These are phyloP conservation scores for Wallacemonas rigidus DNA, from an alignment of 208 protist genomes.

Conservation along the genomic window DNA sequence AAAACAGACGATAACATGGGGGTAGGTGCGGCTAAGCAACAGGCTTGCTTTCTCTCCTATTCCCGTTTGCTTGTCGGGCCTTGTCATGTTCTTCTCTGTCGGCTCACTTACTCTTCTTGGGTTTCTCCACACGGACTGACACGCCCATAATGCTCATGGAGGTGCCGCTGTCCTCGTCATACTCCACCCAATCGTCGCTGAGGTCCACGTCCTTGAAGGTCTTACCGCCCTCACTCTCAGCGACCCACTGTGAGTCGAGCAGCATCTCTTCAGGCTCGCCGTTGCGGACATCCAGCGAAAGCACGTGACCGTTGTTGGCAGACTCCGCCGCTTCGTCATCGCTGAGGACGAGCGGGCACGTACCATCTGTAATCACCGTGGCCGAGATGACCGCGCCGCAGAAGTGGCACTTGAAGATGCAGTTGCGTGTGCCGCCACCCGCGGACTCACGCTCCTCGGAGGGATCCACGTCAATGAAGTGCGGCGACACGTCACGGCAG, in stretches of 20 bases:
- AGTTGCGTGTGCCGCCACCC: conserved; percentile 63
- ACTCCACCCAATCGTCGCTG: conserved; percentile 72
- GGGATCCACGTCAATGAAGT: conserved; percentile 63
- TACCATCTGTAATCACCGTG: conserved; percentile 32
- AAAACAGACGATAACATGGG: too few species aligned
- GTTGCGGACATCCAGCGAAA: conserved; percentile 67
- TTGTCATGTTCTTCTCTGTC: not conserved
- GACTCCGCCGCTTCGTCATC: conserved; percentile 16
- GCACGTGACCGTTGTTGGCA: conserved; percentile 26
- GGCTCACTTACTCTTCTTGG: conserved; percentile 41
- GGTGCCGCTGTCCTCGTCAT: conserved; percentile 49
- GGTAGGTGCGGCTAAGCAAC: not conserved
- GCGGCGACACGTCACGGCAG: conserved; percentile 51
- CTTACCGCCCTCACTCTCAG: conserved; percentile 26
- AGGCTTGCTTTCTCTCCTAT: not conserved
- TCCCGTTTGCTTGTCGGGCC: too few species aligned
- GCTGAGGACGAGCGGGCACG: conserved; percentile 11
- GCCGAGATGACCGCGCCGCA: conserved; percentile 52
- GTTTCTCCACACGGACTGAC: conserved; percentile 37
- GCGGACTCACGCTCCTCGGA: conserved; percentile 35
- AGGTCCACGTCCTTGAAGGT: conserved; percentile 62
- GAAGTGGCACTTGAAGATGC: conserved; percentile 53
- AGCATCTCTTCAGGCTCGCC: conserved; percentile 59
- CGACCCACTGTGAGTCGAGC: conserved; percentile 67
- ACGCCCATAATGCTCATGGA: conserved; percentile 43